These are phyloP conservation scores for Aspergillus pseudoviridinutans DNA, from an alignment of 2,329 filamentous ascomycete genomes.

Conservation along the genomic window DNA sequence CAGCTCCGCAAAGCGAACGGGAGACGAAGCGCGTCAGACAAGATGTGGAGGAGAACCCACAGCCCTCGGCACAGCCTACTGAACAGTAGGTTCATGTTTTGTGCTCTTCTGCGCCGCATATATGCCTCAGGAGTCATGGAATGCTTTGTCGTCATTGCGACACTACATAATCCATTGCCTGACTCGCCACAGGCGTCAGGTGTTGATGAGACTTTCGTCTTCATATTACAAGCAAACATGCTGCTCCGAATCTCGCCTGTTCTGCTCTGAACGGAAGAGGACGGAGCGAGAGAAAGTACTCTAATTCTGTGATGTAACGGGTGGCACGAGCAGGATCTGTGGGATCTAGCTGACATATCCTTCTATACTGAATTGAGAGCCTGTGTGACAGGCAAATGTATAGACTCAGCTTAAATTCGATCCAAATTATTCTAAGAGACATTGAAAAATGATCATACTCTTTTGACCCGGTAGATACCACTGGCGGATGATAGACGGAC, in stretches of 20 bases:
- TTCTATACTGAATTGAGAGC: neutral
- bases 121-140: neutral
- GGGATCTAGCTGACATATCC: neutral
- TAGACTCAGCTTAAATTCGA: neutral
- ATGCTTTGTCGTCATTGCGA: neutral
- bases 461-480: neutral
- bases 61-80: constrained; percentile 3
- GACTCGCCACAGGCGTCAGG: no score
- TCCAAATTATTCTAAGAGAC: neutral
- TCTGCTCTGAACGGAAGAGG: neutral
- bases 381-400: neutral
- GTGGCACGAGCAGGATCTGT: neutral
- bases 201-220: no score
- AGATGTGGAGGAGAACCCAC: constrained; percentile 21
- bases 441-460: neutral
- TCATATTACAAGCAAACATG: neutral
- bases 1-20: constrained; percentile 32
- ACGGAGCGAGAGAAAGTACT: neutral
- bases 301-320: neutral
- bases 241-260: neutral
- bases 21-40: constrained; percentile 38
- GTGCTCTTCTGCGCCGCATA: neutral
- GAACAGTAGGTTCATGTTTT: constrained; percentile 4
- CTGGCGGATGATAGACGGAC: neutral
- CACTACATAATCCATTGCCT: neutral